A percentile compares a stretch with the other conserved stretches of the same genome.
Conservation (phyloP, 2,329 filamentous ascomycete genomes). For the Nemania serpens region DNA sequence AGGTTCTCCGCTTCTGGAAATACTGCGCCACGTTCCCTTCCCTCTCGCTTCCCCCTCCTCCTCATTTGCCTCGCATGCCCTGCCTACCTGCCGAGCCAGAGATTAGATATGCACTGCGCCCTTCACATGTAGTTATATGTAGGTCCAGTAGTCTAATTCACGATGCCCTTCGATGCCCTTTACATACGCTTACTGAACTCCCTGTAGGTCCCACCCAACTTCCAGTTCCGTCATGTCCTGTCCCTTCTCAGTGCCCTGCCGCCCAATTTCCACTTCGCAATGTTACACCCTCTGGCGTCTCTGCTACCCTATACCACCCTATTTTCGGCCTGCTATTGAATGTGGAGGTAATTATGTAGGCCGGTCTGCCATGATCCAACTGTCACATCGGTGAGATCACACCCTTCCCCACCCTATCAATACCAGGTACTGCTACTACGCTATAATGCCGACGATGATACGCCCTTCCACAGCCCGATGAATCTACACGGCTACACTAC, state of each 20-base stretch:
- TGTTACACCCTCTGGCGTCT: constrained; percentile 10
- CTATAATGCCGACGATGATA: no score
- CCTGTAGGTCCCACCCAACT: not conserved
- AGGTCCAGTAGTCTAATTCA: not conserved
- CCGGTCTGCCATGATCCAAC: no score
- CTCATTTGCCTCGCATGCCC: not conserved
- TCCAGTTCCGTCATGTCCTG: not conserved
- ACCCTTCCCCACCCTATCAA: no score
- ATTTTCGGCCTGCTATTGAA: no score
- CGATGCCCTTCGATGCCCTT: constrained; percentile 1
- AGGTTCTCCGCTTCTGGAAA: not conserved
- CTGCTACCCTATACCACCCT: constrained; percentile 1
- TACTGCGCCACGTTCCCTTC: constrained; percentile 2
- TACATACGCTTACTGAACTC: not conserved
- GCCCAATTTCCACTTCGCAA: constrained; percentile 8
- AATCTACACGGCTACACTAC: no score
- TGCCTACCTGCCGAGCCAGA: not conserved
- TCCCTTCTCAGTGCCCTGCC: not conserved
- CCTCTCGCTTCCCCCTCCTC: not conserved
- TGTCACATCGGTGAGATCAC: no score
- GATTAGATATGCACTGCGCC: not conserved
- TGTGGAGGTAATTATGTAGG: no score
- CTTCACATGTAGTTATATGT: not conserved
- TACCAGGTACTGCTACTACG: no score
- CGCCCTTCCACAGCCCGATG: no score